Conservation (phyloP, 169 alveolate genomes). For the Plasmodium adleri region DNA sequence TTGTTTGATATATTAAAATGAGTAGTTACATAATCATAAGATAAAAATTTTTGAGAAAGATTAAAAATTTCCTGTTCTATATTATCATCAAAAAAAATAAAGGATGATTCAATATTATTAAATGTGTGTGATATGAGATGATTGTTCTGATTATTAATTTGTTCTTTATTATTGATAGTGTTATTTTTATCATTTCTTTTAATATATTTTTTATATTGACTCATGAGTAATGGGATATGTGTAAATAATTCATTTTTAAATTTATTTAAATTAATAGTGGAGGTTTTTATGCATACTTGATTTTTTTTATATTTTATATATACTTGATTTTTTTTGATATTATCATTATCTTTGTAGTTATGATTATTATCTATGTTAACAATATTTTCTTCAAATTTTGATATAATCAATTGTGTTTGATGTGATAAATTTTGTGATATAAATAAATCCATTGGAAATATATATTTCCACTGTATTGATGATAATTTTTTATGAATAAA, state of each 20-base stretch:
- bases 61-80: constrained; percentile 11
- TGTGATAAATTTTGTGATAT: no score
- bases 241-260: not conserved
- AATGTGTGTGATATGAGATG: no score
- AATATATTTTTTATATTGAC: not conserved
- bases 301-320: constrained; percentile 4
- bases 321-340: not conserved
- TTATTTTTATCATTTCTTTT: no score
- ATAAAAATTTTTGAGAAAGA: constrained; percentile 30
- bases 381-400: no score
- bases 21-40: constrained; percentile 16
- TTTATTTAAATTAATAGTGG: not conserved
- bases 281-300: not conserved
- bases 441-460: no score
- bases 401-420: no score
- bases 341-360: no score
- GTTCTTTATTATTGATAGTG: not conserved
- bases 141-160: not conserved
- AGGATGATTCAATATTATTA: not conserved
- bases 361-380: no score
- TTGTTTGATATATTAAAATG: constrained; percentile 15
- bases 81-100: constrained; percentile 5
- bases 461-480: no score
- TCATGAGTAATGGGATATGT: not conserved
- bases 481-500: no score